Evolutionary conservation across 1,284 basidiomycete species (phyloP), one percentile per base, ranked within the genome.

Genomic region (Leccinum insolens): DNA sequence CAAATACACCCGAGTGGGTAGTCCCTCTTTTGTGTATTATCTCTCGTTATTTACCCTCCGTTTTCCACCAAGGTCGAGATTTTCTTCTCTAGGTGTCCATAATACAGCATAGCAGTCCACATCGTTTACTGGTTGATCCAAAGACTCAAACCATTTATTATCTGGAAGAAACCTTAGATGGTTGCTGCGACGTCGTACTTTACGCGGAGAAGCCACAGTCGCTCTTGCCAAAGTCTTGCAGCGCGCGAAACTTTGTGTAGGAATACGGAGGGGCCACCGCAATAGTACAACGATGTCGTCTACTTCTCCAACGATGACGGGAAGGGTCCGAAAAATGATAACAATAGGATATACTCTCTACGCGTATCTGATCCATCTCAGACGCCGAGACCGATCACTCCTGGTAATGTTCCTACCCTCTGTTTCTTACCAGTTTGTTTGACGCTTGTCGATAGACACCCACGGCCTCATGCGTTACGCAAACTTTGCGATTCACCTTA

Each of bases 1-100:
- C 72, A 85, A 85, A 66, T 93, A 90, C 73, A 83, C 85, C 31
- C 83, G 80, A 62, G 80, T 77, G 65, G 91, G 92, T 71, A 62
- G 87, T 81, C 20, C 52, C 44, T 68, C 62, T 69, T 65, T 57
- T 65, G 28, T 22, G 15, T 61, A 22, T 39, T 37, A 39, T 31
- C 69, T 49, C 44, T 34, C 63, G 20, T 59, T 63, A 20, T 34
- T 75, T 17, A 67, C 59, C 20, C 37, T 60, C 62, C 60, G 22
- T 49, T 58, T 64, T 60, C 58, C 62, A 61, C 68, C 58, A 69
- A 90, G 87, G 79, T 86, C 64, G 84, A 82, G 14, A 80, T 83
- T 31, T 31, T 25, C 25, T 25, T 25, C 49, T 52, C 49, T 52
- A 12, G 11, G 49, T 12, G 58, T 12, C 46, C 12, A 61, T 12